These are phyloP conservation scores for Primulina eburnea DNA, from an alignment of 257 asterid species.

Conservation along the genomic window DNA sequence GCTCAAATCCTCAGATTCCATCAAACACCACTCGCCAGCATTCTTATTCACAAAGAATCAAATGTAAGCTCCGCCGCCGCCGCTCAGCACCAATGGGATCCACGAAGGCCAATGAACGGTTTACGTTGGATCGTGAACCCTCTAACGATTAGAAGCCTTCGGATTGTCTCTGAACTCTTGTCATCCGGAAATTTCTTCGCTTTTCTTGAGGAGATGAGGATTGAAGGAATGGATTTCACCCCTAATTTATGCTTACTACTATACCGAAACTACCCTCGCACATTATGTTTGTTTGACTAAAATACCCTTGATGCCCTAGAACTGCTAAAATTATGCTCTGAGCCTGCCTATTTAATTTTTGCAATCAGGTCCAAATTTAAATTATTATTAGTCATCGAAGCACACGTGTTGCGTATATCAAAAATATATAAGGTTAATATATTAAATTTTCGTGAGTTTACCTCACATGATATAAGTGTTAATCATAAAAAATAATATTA, in stretches of 20 bases:
- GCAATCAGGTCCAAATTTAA: too few species aligned
- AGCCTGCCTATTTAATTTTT: too few species aligned
- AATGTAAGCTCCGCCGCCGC: constrained; percentile 26
- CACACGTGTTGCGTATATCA: too few species aligned
- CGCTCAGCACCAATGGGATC: constrained; percentile 22
- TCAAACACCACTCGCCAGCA: constrained; percentile 19
- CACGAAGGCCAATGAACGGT: constrained; percentile 14
- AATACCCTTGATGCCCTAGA: not conserved
- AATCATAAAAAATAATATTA: too few species aligned
- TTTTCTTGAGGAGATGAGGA: not conserved
- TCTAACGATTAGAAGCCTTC: not conserved
- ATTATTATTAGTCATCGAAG: too few species aligned
- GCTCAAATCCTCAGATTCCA: constrained; percentile 15
- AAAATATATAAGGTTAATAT: too few species aligned
- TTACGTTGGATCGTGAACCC: constrained; percentile 18
- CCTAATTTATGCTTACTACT: not conserved
- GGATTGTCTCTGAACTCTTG: not conserved
- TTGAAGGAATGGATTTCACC: not conserved
- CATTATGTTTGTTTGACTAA: not conserved
- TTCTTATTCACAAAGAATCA: constrained; percentile 13
- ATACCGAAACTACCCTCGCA: not conserved
- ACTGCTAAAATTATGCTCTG: not conserved
- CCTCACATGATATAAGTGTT: too few species aligned
- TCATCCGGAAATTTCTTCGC: not conserved
- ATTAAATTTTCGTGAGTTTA: too few species aligned